Evolutionary conservation across 441 rosid genomes (phyloP), one percentile per base, ranked within the genome.

Genomic region (Eruca vesicaria): DNA sequence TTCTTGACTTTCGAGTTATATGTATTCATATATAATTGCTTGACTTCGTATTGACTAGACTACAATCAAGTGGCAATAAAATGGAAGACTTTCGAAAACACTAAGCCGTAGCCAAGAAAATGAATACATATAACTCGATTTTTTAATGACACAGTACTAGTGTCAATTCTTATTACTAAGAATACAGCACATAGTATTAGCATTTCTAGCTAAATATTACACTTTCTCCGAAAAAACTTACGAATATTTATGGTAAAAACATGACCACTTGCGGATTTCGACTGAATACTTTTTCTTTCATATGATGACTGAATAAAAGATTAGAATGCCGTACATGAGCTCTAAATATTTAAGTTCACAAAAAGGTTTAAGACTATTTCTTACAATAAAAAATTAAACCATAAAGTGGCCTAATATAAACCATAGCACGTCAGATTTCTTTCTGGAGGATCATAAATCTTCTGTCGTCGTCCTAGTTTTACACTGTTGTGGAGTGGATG

Each of bases 21-120:
- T 1, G 3, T 23, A 26, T 29, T n/a, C 19, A 23, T 77, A 10
- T n/a, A 52, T 66, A 31, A 20, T 36, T 61, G 66, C 77, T 72
- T 72, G 73, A 78, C 77, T 78, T 72, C 29, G 14, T 43, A 41
- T 41, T 62, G 29, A 53, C 62, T 53, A 78, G 53, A 60, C 16
- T 67, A 67, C 71, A 67, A 67, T 53, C 66, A 67, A 18, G 38
- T 72, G 43, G 59, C 21, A 61, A 53, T 72, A 61, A 73, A 41
- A 62, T 62, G 73, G 78, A 78, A 72, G 74, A 72, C 55, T 78
- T 68, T 67, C 66, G 62, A 50, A 23, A 72, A 72, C n/a, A 60
- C 65, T 66, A 66, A 48, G 36, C 36, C 56, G 53, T 28, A 8
- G 68, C 2, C 43, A 31, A 31, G 6, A 14, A 53, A 69, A 69